phyloP scores from a whole-genome alignment of 2,329 filamentous ascomycete species.

The Trichoderma atroviride region DNA sequence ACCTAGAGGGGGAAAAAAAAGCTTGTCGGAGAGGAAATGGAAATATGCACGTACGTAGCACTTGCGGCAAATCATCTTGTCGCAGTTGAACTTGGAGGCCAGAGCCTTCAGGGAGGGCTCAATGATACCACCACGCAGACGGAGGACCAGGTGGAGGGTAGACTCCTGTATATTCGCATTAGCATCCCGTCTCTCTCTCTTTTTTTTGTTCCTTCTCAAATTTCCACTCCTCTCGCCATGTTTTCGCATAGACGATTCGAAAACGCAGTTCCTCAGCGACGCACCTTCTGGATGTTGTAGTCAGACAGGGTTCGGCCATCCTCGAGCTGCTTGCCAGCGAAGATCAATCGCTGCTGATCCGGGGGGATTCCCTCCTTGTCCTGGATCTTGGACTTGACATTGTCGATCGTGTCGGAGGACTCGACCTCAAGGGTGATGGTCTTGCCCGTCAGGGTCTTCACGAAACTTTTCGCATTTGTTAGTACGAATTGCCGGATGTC shows the following conservation, averaged over 20 bases:
- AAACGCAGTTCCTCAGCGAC: constrained; percentile 36
- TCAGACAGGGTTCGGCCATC: constrained; percentile 95
- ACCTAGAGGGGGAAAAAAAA: background rate
- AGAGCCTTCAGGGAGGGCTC: constrained; percentile 98
- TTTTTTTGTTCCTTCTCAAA: background rate
- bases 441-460: constrained; percentile 99
- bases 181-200: constrained; percentile 32
- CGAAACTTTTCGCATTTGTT: constrained; percentile 70
- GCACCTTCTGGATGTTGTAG: constrained; percentile 99
- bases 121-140: constrained; percentile 98
- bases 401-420: constrained; percentile 99
- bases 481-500: constrained; percentile 35
- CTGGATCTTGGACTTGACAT: constrained; percentile 99
- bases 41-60: constrained; percentile 87
- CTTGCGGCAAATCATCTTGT: constrained; percentile 99
- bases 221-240: background rate
- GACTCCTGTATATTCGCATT: constrained; percentile 69
- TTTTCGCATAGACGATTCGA: background rate
- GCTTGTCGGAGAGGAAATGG: background rate
- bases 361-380: constrained; percentile 99
- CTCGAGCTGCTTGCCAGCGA: constrained; percentile 98
- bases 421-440: constrained; percentile 99
- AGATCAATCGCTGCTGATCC: constrained; percentile 98
- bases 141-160: constrained; percentile 96
- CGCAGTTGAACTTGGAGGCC: constrained; percentile 99